Conservation (phyloP, 371 early-diverging fungal species). For the Rhizopus delemar region DNA sequence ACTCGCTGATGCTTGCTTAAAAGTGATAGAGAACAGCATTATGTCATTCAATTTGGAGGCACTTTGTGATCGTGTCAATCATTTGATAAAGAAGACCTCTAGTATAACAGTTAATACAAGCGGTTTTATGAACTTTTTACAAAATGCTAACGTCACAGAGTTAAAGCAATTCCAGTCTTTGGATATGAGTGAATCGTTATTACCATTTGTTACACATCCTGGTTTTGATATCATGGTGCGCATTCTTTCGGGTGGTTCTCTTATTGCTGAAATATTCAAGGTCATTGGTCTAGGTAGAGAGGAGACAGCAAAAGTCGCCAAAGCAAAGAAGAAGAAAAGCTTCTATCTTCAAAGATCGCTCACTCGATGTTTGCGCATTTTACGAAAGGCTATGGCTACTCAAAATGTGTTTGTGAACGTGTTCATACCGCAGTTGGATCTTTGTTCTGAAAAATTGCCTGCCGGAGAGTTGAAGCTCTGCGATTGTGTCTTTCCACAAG, state of each 20-base stretch:
- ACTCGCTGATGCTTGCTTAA: constrained; percentile 67
- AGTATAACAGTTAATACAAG: background rate
- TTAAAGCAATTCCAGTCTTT: background rate
- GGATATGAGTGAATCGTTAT: background rate
- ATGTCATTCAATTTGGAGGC: constrained; percentile 65
- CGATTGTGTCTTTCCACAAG: constrained; percentile 18
- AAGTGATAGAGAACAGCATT: constrained; percentile 72
- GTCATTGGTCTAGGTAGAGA: constrained; percentile 54
- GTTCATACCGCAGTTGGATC: constrained; percentile 57
- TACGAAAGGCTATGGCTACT: constrained; percentile 59
- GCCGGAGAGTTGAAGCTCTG: constrained; percentile 24
- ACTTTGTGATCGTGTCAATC: constrained; percentile 19
- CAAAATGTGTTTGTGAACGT: constrained; percentile 72
- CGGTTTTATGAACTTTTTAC: background rate
- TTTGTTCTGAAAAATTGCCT: constrained; percentile 13
- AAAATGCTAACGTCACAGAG: background rate
- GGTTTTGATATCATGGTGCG: constrained; percentile 83
- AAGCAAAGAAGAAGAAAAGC: constrained; percentile 4
- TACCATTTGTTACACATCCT: constrained; percentile 59
- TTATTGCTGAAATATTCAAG: constrained; percentile 67
- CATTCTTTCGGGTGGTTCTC: constrained; percentile 75
- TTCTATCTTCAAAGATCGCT: constrained; percentile 38
- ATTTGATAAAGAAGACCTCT: background rate
- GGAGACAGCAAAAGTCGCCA: background rate
- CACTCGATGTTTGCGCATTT: constrained; percentile 59